phyloP scores from a whole-genome alignment of 176 grass and related monocot species.

The Oryza officinalis region DNA sequence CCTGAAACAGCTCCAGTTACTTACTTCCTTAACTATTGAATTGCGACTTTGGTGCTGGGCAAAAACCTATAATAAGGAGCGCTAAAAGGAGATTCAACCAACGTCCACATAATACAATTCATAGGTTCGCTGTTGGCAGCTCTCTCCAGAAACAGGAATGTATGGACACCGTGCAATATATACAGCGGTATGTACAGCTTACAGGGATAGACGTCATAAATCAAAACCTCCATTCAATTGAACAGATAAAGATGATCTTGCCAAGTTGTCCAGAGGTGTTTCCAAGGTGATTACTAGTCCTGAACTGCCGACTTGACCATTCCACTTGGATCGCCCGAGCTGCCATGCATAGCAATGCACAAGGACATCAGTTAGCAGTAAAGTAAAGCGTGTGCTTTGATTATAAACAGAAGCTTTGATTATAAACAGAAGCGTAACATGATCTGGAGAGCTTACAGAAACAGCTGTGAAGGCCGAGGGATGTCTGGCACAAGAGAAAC shows the following conservation, averaged over 20 bases:
- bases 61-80: neutral
- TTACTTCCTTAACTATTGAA: neutral
- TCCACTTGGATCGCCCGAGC: conserved; percentile 95
- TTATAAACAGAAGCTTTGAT: neutral
- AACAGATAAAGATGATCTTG: conserved; percentile 69
- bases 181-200: conserved; percentile 46
- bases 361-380: neutral
- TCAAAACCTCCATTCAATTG: conserved; percentile 85
- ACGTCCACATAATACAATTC: neutral
- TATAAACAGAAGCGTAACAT: neutral
- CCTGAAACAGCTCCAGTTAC: neutral
- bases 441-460: conserved; percentile 61
- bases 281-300: conserved; percentile 83
- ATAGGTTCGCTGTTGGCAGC: conserved; percentile 15
- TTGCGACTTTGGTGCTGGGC: neutral
- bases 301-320: conserved; percentile 70
- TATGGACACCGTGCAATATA: conserved; percentile 40
- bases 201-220: conserved; percentile 42
- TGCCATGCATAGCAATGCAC: conserved; percentile 27
- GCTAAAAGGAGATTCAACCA: neutral
- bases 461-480: conserved; percentile 75
- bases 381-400: neutral
- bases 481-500: conserved; percentile 61
- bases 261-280: conserved; percentile 67
- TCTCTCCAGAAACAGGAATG: conserved; percentile 1